phyloP scores from a whole-genome alignment of 2,329 filamentous ascomycete genomes.

The Fusarium vanettenii region DNA sequence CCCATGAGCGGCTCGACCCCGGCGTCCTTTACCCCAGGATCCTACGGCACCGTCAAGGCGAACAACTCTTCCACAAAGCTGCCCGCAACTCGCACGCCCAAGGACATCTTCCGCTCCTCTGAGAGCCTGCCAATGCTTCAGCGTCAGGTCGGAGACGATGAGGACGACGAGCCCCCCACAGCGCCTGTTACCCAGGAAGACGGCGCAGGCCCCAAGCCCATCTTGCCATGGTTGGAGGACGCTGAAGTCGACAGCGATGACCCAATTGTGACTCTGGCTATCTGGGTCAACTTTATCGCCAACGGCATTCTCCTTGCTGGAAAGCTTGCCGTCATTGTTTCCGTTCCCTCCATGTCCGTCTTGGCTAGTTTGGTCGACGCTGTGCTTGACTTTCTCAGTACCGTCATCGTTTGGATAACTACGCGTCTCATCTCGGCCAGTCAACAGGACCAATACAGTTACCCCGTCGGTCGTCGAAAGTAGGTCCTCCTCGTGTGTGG shows the following conservation, averaged over 20 bases:
- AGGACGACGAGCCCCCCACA: constrained; percentile 45
- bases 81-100: constrained; percentile 82
- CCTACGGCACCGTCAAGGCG: constrained; percentile 47
- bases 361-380: constrained; percentile 84
- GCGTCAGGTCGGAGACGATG: constrained; percentile 57
- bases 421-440: constrained; percentile 75
- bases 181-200: constrained; percentile 40
- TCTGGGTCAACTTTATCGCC: constrained; percentile 85
- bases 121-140: constrained; percentile 75
- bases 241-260: constrained; percentile 78
- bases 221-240: constrained; percentile 79
- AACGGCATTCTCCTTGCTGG: constrained; percentile 80
- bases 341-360: constrained; percentile 85
- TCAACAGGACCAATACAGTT: constrained; percentile 78
- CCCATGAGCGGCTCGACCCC: constrained; percentile 39
- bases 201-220: constrained; percentile 57
- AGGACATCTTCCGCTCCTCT: constrained; percentile 83
- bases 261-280: constrained; percentile 84
- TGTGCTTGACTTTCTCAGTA: constrained; percentile 82
- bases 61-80: constrained; percentile 46
- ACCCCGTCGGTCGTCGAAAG: constrained; percentile 79
- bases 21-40: constrained; percentile 36
- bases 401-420: constrained; percentile 83
- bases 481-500: constrained; percentile 38
- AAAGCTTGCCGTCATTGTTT: constrained; percentile 81